These are phyloP conservation scores for Houttuynia cordata DNA, from an alignment of 164 flowering plant species.

Conservation along the genomic window DNA sequence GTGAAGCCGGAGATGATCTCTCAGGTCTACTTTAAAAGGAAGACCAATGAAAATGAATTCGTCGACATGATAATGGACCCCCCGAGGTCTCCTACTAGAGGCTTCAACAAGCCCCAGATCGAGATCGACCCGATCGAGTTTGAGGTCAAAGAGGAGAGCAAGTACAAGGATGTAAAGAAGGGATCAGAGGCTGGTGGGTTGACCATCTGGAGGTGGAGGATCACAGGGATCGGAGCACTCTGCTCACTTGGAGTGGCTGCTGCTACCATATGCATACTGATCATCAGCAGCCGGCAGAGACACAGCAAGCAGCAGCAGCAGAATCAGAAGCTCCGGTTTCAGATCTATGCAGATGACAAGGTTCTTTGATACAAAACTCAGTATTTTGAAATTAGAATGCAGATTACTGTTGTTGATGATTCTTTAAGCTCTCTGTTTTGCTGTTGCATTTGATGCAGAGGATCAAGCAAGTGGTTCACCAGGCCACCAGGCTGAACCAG, in stretches of 20 bases:
- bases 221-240: too few species aligned
- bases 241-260: constrained; percentile 51
- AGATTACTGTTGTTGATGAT: neutral
- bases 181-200: too few species aligned
- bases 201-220: constrained; percentile 35
- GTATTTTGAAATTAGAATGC: neutral
- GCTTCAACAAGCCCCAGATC: constrained; percentile 17
- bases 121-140: constrained; percentile 10
- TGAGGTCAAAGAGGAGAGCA: constrained; percentile 4
- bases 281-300: constrained; percentile 26
- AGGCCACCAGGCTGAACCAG: constrained; percentile 42
- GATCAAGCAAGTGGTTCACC: constrained; percentile 48
- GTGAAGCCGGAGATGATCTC: constrained; percentile 29
- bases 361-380: constrained; percentile 12
- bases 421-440: neutral
- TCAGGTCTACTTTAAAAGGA: constrained; percentile 35
- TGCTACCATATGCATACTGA: constrained; percentile 47
- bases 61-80: constrained; percentile 64
- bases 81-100: constrained; percentile 19
- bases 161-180: constrained; percentile 5
- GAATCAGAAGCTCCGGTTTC: constrained; percentile 38
- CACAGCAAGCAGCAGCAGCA: constrained; percentile 21
- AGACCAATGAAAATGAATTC: constrained; percentile 42
- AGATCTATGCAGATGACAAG: constrained; percentile 50
- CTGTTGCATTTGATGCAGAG: constrained; percentile 25